phyloP scores from a whole-genome alignment of 2,329 filamentous ascomycete genomes.

The Trichocomaceae sp. region DNA sequence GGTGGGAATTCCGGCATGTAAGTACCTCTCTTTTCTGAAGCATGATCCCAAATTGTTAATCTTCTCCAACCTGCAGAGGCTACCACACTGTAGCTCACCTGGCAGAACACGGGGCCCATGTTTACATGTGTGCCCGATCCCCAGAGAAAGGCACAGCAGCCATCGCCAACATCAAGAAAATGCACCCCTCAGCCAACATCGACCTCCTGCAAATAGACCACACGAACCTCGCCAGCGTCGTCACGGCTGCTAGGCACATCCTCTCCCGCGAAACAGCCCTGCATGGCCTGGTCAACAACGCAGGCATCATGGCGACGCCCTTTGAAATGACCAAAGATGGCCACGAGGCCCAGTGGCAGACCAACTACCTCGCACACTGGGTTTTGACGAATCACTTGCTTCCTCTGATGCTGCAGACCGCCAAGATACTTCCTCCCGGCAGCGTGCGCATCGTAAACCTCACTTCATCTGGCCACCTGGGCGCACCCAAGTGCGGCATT shows the following conservation, averaged over 20 bases:
- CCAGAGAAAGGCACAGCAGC: slow-evolving; percentile 24
- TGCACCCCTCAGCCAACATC: slow-evolving; percentile 34
- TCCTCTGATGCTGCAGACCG: slow-evolving; percentile 14
- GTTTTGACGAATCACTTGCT: slow-evolving; percentile 16
- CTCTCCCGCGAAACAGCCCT: slow-evolving; percentile 12
- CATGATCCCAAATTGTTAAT: slow-evolving; percentile 1
- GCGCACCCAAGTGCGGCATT: slow-evolving; percentile 14
- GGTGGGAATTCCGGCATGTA: slow-evolving; percentile 44
- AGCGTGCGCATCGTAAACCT: slow-evolving; percentile 19
- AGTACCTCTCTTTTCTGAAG: slow-evolving; percentile 17
- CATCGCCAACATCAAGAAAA: slow-evolving; percentile 22
- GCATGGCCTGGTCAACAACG: slow-evolving; percentile 17
- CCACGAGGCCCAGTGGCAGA: slow-evolving; percentile 19
- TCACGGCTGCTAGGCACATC: slow-evolving; percentile 13
- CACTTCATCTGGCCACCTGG: slow-evolving; percentile 14
- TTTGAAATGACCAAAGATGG: slow-evolving; percentile 17
- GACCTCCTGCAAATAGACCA: slow-evolving; percentile 46
- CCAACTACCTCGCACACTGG: slow-evolving; percentile 17
- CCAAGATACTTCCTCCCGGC: not conserved
- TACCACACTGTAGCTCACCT: slow-evolving; percentile 33
- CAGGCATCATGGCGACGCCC: slow-evolving; percentile 13
- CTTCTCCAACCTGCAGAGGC: slow-evolving; percentile 16
- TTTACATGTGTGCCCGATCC: slow-evolving; percentile 35
- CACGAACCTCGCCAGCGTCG: slow-evolving; percentile 17
- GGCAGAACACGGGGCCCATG: slow-evolving; percentile 33